phyloP scores from a whole-genome alignment of 805 yeast genomes.

The Kluyveromyces nonfermentans region DNA sequence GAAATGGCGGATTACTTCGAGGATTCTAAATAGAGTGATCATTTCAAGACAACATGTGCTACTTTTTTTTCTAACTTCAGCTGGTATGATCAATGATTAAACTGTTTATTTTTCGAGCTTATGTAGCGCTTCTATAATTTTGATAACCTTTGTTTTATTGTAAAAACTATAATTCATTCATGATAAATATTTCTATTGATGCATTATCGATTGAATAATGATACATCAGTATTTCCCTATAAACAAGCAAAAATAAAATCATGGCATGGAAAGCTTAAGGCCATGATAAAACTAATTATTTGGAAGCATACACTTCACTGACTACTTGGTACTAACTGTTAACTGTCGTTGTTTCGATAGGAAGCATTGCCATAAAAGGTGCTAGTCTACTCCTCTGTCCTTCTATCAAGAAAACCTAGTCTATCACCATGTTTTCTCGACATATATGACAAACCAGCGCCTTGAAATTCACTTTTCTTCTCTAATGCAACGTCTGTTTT shows the following conservation, averaged over 20 bases:
- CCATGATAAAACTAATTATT: not conserved
- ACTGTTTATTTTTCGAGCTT: not conserved
- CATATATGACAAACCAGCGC: conserved; percentile 51
- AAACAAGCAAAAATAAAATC: not conserved
- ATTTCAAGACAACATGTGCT: not conserved
- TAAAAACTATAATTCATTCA: not conserved
- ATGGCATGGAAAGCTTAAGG: not conserved
- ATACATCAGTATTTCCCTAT: not conserved
- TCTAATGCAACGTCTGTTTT: conserved; percentile 8
- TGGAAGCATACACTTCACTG: too few species aligned
- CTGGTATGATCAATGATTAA: not conserved
- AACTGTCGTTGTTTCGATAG: too few species aligned
- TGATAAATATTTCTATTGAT: too few species aligned
- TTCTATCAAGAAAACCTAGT: conserved; percentile 25
- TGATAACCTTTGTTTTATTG: not conserved
- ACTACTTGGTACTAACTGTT: too few species aligned
- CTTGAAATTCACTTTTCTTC: conserved; percentile 54
- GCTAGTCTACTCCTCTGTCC: conserved; percentile 4
- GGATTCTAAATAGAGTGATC: conserved; percentile 13
- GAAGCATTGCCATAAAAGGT: too few species aligned
- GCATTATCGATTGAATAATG: not conserved
- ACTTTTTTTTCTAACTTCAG: not conserved
- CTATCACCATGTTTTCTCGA: conserved; percentile 52
- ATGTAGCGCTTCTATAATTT: not conserved
- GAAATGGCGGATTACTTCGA: conserved; percentile 96